Base-by-base conservation (phyloP, 2,329 filamentous ascomycete species). In the Cercospora citrullina region DNA sequence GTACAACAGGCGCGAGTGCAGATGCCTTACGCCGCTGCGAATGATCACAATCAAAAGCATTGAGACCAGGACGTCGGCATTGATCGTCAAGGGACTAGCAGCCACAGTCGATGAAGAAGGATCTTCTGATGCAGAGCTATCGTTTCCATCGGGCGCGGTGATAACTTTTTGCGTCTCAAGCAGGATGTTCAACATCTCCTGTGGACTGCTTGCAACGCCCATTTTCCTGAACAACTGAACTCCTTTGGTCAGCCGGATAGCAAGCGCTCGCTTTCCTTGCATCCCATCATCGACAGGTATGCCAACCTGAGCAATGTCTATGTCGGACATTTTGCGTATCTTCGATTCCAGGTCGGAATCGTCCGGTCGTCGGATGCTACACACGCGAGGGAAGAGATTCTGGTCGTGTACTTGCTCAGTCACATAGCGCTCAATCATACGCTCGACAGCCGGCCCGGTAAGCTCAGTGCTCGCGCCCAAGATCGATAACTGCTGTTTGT, bases 281-380 rank as follows among this genome's bases (percentile, higher is more conserved):
- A 87, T 86, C 0, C 92, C 92, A 55, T 91, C 91, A 68, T 94
- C 91, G 57, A 97, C 92, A 3, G 88, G 85, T 63, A 99, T 93
- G 0, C 95, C 95, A 16, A 99, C 89, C 79, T 99, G 95, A 1
- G 93, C 95, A 63, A 99, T 91, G 79, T 99, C 95, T 65, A 99
- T 89, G 75, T 90, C 91, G 75, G 93, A 89, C 93, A 98, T 98
- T 77, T 96, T 92, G 51, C 91, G 88, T 65, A 97, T 95, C 76
- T 95, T 93, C 28, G 89, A 87, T 77, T 98, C 94, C 5, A 99
- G 84, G 74, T 97, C 93, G 8, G 91, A 83, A 75, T 99, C 95
- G 72, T 97, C 94, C 0, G 88, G 84, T 61, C 91, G 87, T 72
- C 93, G 91, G 72, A 96, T 87, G 2, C 89, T 86, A 77, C 90